These are phyloP conservation scores for Plasmodium inui DNA, from an alignment of 169 alveolate species.

Conservation along the genomic window DNA sequence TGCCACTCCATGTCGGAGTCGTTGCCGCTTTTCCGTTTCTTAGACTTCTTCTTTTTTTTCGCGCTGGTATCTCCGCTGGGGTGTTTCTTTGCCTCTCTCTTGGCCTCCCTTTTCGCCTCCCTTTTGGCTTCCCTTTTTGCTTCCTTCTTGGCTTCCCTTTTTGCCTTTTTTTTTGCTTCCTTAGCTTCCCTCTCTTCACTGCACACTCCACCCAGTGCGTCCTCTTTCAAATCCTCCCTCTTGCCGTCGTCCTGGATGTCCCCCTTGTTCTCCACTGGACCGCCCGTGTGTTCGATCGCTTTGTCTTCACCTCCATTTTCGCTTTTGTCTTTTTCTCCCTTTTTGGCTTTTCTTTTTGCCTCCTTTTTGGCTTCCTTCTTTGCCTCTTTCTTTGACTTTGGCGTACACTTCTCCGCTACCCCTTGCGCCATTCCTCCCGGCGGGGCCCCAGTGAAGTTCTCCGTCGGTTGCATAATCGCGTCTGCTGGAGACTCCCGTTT, in stretches of 20 bases:
- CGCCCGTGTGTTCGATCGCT: neutral
- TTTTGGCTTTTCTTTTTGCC: neutral
- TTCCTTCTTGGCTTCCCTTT: neutral
- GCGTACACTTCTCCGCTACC: neutral
- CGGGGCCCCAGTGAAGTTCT: neutral
- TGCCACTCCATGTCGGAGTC: conserved; percentile 70
- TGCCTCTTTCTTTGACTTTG: neutral
- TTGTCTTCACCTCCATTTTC: neutral
- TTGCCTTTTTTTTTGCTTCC: neutral
- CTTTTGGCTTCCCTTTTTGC: neutral
- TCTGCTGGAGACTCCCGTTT: neutral
- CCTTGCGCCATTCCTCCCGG: neutral
- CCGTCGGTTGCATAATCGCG: neutral
- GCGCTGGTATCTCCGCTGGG: neutral
- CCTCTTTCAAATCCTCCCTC: neutral
- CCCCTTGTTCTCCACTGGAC: neutral
- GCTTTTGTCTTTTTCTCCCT: neutral
- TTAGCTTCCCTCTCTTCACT: neutral
- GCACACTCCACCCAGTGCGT: neutral
- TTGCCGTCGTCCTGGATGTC: neutral
- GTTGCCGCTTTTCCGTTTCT: neutral
- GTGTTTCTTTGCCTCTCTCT: conserved; percentile 6
- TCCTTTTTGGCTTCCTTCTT: neutral
- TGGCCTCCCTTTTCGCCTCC: neutral
- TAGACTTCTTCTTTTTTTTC: neutral